Evolutionary conservation across 768 basidiomycete species (phyloP), one percentile per base, ranked within the genome.

Genomic region (Leccinellum albellum): DNA sequence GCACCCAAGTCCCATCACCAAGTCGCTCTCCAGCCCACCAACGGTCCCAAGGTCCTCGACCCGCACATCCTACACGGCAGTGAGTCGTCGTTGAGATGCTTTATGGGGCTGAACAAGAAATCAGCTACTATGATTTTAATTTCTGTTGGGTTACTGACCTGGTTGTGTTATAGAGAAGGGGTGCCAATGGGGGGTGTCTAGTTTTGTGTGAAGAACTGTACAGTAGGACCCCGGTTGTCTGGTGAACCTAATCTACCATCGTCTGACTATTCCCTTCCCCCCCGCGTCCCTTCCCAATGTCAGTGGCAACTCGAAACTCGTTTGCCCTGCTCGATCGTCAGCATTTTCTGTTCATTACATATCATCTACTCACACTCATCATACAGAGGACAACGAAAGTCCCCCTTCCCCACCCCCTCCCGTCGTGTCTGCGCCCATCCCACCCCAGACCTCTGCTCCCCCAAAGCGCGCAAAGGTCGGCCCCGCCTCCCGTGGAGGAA

Each of bases 11-110:
- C 89, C 82, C 86, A 85, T 90, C 83, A 57, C 47, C 9, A n/a
- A 42, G 10, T 80, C 68, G 57, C 66, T 91, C 89, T 90, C 82
- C 89, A 89, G 87, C 86, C 78, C 74, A 75, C 68, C 81, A 85
- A 92, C 90, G 90, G 87, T 91, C 90, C 87, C 89, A 78, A 83
- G 77, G 83, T 91, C 90, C 81, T 90, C 80, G 86, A 88, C 78
- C 82, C 79, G 76, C 66, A 82, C 82, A 76, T 87, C 88, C 84
- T 75, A 61, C 61, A 49, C 82, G 89, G 82, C 87, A 83, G 81
- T 84, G 75, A 76, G 75, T 84, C 89, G 66, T 91, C 87, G 79
- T 85, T 81, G 86, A 91, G 90, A 91, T 91, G 90, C 90, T 92
- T 89, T 90, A 61, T 17, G 1, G 3, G 10, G 28, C 31, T 66